These are phyloP conservation scores for Pyrus betulifolia DNA, from an alignment of 306 rosid genomes.

Conservation along the genomic window DNA sequence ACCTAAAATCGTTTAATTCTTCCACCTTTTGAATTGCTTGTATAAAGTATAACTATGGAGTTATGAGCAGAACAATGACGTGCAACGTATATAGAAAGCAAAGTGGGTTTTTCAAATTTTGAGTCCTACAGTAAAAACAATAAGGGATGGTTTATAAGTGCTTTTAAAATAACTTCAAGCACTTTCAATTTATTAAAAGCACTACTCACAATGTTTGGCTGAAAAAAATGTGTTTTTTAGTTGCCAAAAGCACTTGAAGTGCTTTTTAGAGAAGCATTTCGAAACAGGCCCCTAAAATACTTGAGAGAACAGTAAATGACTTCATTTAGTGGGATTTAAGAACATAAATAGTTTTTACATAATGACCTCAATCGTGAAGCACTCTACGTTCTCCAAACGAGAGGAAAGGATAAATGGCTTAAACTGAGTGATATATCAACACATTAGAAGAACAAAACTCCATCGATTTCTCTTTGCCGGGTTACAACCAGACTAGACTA, in stretches of 20 bases:
- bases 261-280: too few species aligned
- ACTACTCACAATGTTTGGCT: neutral
- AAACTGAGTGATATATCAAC: neutral
- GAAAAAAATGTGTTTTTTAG: too few species aligned
- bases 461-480: neutral
- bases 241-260: too few species aligned
- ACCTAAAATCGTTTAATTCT: too few species aligned
- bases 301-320: neutral
- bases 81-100: neutral
- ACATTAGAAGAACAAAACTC: neutral
- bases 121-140: too few species aligned
- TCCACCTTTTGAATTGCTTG: too few species aligned
- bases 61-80: neutral
- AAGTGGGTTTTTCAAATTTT: neutral
- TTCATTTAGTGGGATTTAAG: neutral
- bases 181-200: neutral
- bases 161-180: too few species aligned
- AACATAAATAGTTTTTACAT: conserved; percentile 1
- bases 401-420: neutral
- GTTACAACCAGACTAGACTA: neutral
- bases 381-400: neutral
- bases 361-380: neutral
- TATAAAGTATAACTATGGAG: neutral
- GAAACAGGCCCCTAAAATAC: neutral
- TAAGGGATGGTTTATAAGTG: neutral